Conservation (phyloP, 805 yeast genomes). For the Saccharomycopsis schoenii region DNA sequence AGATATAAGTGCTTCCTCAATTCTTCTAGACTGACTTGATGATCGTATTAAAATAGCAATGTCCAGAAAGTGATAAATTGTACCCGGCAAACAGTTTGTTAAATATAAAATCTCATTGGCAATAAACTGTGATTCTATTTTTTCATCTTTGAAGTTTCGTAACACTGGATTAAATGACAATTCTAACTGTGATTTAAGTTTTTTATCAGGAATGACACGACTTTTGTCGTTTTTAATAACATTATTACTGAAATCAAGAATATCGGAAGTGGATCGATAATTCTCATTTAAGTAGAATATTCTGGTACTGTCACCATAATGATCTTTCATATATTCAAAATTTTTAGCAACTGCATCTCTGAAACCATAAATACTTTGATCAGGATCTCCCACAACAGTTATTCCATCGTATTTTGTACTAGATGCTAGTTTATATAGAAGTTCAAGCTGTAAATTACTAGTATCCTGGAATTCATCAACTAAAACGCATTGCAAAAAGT, state of each 20-base stretch:
- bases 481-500: slow-evolving; percentile 54
- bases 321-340: slow-evolving; percentile 44
- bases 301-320: slow-evolving; percentile 19
- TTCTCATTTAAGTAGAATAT: slow-evolving; percentile 50
- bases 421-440: slow-evolving; percentile 45
- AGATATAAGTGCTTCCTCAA: slow-evolving; percentile 55
- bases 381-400: slow-evolving; percentile 94
- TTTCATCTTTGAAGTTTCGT: slow-evolving; percentile 30
- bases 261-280: slow-evolving; percentile 68
- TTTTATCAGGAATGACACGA: slow-evolving; percentile 29
- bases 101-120: slow-evolving; percentile 45
- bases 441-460: slow-evolving; percentile 59
- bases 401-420: slow-evolving; percentile 42
- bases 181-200: slow-evolving; percentile 37
- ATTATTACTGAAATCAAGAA: slow-evolving; percentile 53
- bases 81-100: slow-evolving; percentile 29
- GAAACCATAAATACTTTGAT: slow-evolving; percentile 87
- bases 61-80: slow-evolving; percentile 41
- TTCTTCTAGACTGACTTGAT: slow-evolving; percentile 44
- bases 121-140: slow-evolving; percentile 49
- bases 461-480: slow-evolving; percentile 97
- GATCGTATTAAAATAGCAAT: slow-evolving; percentile 66
- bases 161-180: slow-evolving; percentile 39
- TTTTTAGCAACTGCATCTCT: slow-evolving; percentile 68
- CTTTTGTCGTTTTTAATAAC: slow-evolving; percentile 47